phyloP scores from a whole-genome alignment of 768 basidiomycete species.

The Pleurotus tuoliensis region DNA sequence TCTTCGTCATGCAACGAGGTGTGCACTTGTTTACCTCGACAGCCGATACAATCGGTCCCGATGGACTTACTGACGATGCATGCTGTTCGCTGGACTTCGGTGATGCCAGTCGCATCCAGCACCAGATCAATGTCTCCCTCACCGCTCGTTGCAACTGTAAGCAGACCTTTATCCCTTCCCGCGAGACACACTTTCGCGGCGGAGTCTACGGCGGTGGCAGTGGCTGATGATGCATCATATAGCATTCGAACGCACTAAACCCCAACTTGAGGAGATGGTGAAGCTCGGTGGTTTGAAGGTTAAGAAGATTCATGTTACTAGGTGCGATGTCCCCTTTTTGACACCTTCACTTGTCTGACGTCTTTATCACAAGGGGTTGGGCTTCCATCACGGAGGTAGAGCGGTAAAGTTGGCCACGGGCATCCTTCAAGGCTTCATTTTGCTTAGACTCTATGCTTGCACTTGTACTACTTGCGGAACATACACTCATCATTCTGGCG shows the following conservation, averaged over 20 bases:
- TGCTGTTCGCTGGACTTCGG: slow-evolving; percentile 25
- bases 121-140: slow-evolving; percentile 32
- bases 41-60: too few species aligned
- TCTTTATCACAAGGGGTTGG: slow-evolving; percentile 25
- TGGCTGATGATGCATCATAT: background rate
- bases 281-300: slow-evolving; percentile 30
- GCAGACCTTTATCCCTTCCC: background rate
- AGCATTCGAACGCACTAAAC: slow-evolving; percentile 34
- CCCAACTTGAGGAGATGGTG: slow-evolving; percentile 34
- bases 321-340: slow-evolving; percentile 17
- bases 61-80: background rate
- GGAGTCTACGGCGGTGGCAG: background rate
- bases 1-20: slow-evolving; percentile 36
- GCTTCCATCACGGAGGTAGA: slow-evolving; percentile 35
- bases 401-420: background rate
- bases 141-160: slow-evolving; percentile 32
- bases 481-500: too few species aligned
- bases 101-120: slow-evolving; percentile 31
- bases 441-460: too few species aligned
- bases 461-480: too few species aligned
- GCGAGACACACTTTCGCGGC: too few species aligned
- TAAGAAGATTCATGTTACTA: slow-evolving; percentile 34
- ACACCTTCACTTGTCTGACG: background rate
- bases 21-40: background rate
- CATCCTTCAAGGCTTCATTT: too few species aligned